Percentiles rank a stretch among this genome's conserved stretches.
Evolutionary conservation across 2,329 filamentous ascomycete species (phyloP).

Genomic region (Hypoxylon sp.): DNA sequence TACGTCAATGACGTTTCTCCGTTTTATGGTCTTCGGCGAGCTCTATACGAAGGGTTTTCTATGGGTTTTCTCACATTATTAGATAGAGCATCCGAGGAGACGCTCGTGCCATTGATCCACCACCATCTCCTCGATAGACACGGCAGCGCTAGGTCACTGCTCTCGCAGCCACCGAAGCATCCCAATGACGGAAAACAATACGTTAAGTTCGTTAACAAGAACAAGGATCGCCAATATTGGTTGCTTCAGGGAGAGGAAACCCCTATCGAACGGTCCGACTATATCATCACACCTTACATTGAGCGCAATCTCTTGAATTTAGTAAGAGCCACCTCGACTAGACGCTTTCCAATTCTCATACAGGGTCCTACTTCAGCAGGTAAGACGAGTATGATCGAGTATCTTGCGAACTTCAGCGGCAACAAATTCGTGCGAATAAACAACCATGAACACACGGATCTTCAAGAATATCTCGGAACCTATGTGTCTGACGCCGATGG

Average conservation of each 20-base stretch:
- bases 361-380: constrained; percentile 97
- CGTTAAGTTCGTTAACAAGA: constrained; percentile 80
- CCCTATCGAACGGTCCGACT: constrained; percentile 83
- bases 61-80: constrained; percentile 98
- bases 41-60: constrained; percentile 93
- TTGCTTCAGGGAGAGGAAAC: constrained; percentile 80
- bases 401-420: constrained; percentile 94
- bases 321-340: constrained; percentile 91
- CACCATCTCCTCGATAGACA: constrained; percentile 82
- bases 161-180: constrained; percentile 82
- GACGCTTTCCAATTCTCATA: constrained; percentile 92
- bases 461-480: constrained; percentile 97
- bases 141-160: constrained; percentile 77
- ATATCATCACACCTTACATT: constrained; percentile 97
- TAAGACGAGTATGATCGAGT: constrained; percentile 99
- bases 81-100: constrained; percentile 82
- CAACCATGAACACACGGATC: constrained; percentile 98
- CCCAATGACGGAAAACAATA: constrained; percentile 84
- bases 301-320: constrained; percentile 95
- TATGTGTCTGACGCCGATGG: constrained; percentile 91
- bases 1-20: constrained; percentile 90
- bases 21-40: constrained; percentile 86
- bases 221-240: constrained; percentile 84
- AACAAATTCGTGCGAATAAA: constrained; percentile 99
- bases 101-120: constrained; percentile 84